Conservation (phyloP, 2,329 filamentous ascomycete species). For the Fusarium robinianum region DNA sequence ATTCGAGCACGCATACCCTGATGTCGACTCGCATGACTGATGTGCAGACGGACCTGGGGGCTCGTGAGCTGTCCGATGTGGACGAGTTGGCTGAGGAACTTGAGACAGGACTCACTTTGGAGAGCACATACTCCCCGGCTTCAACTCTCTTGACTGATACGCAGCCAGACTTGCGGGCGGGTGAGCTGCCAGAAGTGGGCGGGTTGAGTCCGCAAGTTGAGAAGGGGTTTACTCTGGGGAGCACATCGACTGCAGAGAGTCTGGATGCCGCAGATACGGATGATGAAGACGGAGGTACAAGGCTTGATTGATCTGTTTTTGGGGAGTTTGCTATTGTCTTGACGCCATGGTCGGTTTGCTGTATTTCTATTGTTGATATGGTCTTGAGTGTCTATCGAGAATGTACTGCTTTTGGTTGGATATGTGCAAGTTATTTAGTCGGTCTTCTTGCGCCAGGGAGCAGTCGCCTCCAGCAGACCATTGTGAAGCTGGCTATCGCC, state of each 20-base stretch:
- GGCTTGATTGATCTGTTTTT: background rate
- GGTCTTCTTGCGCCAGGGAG: slow-evolving; percentile 48
- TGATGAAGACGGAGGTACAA: slow-evolving; percentile 26
- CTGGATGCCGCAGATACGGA: slow-evolving; percentile 15
- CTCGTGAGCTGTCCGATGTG: slow-evolving; percentile 11
- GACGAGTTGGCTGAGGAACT: slow-evolving; percentile 25
- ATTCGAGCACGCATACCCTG: slow-evolving; percentile 39
- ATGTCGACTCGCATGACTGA: slow-evolving; percentile 17
- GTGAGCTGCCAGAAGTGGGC: slow-evolving; percentile 16
- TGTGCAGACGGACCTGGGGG: slow-evolving; percentile 8
- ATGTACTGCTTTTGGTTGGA: too few relatives aligned
- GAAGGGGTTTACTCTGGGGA: slow-evolving; percentile 7
- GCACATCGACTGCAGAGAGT: background rate
- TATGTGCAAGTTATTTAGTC: slow-evolving; percentile 29
- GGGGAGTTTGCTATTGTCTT: background rate
- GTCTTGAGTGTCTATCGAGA: slow-evolving; percentile 2
- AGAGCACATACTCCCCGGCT: slow-evolving; percentile 6
- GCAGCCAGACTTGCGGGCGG: slow-evolving; percentile 11
- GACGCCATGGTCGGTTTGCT: background rate
- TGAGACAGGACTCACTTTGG: slow-evolving; percentile 2
- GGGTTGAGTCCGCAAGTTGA: slow-evolving; percentile 21
- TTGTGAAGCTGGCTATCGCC: slow-evolving; percentile 47
- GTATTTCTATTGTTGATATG: background rate
- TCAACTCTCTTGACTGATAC: slow-evolving; percentile 16
- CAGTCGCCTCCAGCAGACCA: slow-evolving; percentile 45